phyloP scores from a whole-genome alignment of 1,284 basidiomycete species.

The Phylloporus sp. region DNA sequence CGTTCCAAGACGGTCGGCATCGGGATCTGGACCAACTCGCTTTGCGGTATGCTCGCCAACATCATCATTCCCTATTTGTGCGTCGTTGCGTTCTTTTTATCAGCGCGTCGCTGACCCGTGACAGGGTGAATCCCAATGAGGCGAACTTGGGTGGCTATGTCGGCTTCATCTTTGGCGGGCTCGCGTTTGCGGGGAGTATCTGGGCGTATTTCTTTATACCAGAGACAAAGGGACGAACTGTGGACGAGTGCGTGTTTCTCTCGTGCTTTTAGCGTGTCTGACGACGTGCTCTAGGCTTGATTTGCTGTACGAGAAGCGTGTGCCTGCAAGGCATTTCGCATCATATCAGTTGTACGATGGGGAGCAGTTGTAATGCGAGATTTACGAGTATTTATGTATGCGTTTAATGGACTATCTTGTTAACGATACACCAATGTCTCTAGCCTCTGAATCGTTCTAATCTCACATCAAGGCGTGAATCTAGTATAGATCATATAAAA shows the following conservation, averaged over 20 bases:
- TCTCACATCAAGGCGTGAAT: too few species aligned
- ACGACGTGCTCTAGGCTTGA: constrained; percentile 28
- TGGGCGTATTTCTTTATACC: constrained; percentile 39
- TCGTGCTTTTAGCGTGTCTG: background rate
- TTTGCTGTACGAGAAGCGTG: constrained; percentile 31
- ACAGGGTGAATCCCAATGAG: constrained; percentile 38
- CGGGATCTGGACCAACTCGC: constrained; percentile 33
- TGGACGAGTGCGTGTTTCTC: constrained; percentile 36
- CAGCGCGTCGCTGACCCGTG: background rate
- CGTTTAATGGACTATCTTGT: background rate
- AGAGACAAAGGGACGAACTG: constrained; percentile 38
- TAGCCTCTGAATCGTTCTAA: too few species aligned
- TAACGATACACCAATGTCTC: background rate
- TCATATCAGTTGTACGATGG: constrained; percentile 18
- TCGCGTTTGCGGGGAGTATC: constrained; percentile 29
- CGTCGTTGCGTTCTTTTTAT: constrained; percentile 8
- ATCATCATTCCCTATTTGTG: constrained; percentile 40
- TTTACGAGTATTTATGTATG: background rate
- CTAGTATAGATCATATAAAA: too few species aligned
- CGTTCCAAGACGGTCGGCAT: constrained; percentile 42
- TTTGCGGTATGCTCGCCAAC: constrained; percentile 33
- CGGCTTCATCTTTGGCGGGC: constrained; percentile 41
- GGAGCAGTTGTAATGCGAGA: background rate
- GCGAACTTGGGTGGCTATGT: constrained; percentile 40
- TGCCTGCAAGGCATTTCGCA: constrained; percentile 31